Conservation (phyloP, 108 stramenopile species). For the Cyclotella atomus region DNA sequence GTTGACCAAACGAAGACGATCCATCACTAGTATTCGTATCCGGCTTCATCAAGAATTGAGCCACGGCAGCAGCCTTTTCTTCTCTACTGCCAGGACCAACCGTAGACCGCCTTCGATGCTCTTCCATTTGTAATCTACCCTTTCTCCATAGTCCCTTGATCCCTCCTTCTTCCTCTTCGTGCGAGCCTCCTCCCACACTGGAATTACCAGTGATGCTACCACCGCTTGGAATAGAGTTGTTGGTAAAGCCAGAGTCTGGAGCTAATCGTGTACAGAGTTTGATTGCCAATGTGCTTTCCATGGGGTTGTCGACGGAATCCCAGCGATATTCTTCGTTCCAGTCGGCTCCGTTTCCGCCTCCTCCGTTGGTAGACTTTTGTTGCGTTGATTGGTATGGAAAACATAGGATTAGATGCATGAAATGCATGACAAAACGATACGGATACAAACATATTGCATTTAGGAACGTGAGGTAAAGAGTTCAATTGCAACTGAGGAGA, state of each 20-base stretch:
- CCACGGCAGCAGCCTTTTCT: constrained; percentile 48
- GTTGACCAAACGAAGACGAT: constrained; percentile 1
- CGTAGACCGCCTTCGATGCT: constrained; percentile 20
- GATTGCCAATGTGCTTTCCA: constrained; percentile 52
- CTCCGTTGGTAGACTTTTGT: constrained; percentile 20
- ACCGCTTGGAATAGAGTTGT: too few species aligned
- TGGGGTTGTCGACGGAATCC: constrained; percentile 57
- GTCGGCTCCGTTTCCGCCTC: constrained; percentile 54
- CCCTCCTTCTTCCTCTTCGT: constrained; percentile 14
- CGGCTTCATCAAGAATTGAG: constrained; percentile 47
- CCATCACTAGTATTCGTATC: background rate
- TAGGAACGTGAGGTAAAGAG: too few species aligned
- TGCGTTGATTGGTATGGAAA: background rate
- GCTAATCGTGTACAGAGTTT: constrained; percentile 57
- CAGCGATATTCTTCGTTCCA: constrained; percentile 87
- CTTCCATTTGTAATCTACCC: constrained; percentile 41
- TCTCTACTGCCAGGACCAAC: constrained; percentile 17
- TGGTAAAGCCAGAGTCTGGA: constrained; percentile 10
- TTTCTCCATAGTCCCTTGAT: constrained; percentile 47
- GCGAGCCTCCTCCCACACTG: constrained; percentile 5
- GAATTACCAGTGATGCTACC: constrained; percentile 9
- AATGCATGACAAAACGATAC: too few species aligned
- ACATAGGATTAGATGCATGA: too few species aligned
- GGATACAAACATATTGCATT: too few species aligned
- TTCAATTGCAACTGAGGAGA: too few species aligned